Evolutionary conservation across 2,329 filamentous ascomycete species (phyloP).

Genomic region (Xylariaceae sp.): DNA sequence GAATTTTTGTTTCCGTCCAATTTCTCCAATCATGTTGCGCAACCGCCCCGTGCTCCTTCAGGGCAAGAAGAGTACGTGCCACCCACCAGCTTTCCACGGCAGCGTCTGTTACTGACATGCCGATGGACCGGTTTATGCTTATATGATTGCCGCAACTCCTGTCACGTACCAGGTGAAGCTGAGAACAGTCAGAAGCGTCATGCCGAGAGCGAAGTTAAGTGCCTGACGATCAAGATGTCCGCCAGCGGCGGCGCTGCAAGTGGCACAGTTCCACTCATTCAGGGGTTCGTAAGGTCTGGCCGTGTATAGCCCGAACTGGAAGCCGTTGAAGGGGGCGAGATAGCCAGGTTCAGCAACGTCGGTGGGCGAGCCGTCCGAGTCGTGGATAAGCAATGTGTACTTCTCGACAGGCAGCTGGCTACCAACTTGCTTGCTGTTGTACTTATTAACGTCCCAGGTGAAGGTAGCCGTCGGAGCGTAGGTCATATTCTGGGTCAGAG

Average conservation of each 20-base stretch:
- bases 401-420: conserved; percentile 46
- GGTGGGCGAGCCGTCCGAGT: conserved; percentile 47
- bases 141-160: conserved; percentile 39
- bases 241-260: conserved; percentile 49
- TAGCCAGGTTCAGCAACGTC: conserved; percentile 52
- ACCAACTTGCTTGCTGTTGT: conserved; percentile 40
- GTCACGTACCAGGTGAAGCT: conserved; percentile 62
- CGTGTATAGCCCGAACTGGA: conserved; percentile 55
- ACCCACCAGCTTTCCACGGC: background rate
- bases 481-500: conserved; percentile 59
- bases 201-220: conserved; percentile 45
- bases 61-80: background rate
- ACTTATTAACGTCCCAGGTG: conserved; percentile 53
- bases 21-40: too few species aligned
- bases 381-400: conserved; percentile 59
- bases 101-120: background rate
- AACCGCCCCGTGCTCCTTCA: background rate
- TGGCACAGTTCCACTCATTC: conserved; percentile 49
- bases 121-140: conserved; percentile 4
- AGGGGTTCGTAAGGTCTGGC: conserved; percentile 46
- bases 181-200: conserved; percentile 51
- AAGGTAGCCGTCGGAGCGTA: conserved; percentile 46
- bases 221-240: conserved; percentile 40
- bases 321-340: conserved; percentile 42
- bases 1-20: conserved; percentile 1